Conservation (phyloP, 2,329 filamentous ascomycete species). For the Boeremia lycopersici region DNA sequence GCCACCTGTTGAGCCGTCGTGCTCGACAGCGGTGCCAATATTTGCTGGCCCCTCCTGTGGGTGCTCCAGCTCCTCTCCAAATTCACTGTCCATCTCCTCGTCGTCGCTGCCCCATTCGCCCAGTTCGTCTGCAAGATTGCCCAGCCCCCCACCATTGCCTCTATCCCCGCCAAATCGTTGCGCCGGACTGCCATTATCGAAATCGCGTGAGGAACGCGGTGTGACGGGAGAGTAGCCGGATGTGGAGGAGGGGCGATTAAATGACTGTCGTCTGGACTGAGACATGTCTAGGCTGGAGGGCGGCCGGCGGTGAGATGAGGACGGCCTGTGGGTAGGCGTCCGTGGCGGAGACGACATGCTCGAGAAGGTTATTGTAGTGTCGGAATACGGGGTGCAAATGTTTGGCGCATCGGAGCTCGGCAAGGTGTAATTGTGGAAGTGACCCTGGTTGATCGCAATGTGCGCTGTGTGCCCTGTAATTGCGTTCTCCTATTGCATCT, state of each 20-base stretch:
- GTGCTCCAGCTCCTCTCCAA: slow-evolving; percentile 41
- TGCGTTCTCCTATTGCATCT: slow-evolving; percentile 12
- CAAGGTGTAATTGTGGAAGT: slow-evolving; percentile 11
- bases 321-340: slow-evolving; percentile 47
- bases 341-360: slow-evolving; percentile 51
- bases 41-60: slow-evolving; percentile 28
- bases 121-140: slow-evolving; percentile 81
- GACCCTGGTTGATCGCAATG: slow-evolving; percentile 15
- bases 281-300: slow-evolving; percentile 52
- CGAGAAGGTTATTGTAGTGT: slow-evolving; percentile 8
- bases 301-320: slow-evolving; percentile 46
- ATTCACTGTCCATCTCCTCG: slow-evolving; percentile 56
- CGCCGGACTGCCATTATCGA: slow-evolving; percentile 48
- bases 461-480: slow-evolving; percentile 14
- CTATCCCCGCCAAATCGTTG: slow-evolving; percentile 45
- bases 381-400: slow-evolving; percentile 4
- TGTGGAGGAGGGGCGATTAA: slow-evolving; percentile 50
- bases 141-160: slow-evolving; percentile 63
- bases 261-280: slow-evolving; percentile 41
- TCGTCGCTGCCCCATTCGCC: slow-evolving; percentile 68
- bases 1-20: slow-evolving; percentile 39
- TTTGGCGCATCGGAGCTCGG: slow-evolving; percentile 16
- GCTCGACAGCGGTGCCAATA: slow-evolving; percentile 43
- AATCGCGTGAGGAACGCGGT: slow-evolving; percentile 48
- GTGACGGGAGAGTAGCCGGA: slow-evolving; percentile 53